Base-by-base conservation (phyloP, 1,139 yeast genomes). In the Yamadazyma songkhlaensis region DNA sequence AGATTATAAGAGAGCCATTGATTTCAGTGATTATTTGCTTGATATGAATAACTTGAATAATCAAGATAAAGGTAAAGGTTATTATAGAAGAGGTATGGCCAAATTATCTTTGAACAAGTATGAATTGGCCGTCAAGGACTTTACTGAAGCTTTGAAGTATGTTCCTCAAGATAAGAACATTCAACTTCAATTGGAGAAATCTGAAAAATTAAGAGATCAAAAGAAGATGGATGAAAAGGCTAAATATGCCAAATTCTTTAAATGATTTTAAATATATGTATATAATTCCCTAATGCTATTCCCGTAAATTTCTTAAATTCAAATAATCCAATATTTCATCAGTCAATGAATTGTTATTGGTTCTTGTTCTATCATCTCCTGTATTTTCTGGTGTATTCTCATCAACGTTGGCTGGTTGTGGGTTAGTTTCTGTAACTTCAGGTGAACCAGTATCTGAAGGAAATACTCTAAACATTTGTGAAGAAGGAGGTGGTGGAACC, bases 31-130 rank as follows among this genome's bases (percentile, higher is more conserved):
- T 0, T 83, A 64, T 49, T 53, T 83, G 20, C 51, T 84, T 17
- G 90, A 81, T 22, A 60, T 74, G 63, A 67, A 64, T 13, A 44
- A 15, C 36, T 63, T 35, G 45, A 60, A 35, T 34, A 48, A 12
- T 28, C 65, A 34, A 29, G 90, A 84, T 38, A 60, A 57, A 44
- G 83, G 87, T 1, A 84, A 84, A 55, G 81, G 81, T 0, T 64
- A 68, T 41, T 84, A 71, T 53, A 70, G 94, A 57, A 67, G 71
- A 42, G 90, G 86, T 0, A 61, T 67, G 35, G 73, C 84, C 1
- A 60, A 66, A 27, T 43, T 59, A 1, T 67, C 64, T 4, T 50
- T 70, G 42, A 74, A 66, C 21, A 72, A 75, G 46, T 67, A 62
- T 37, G 71, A 73, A n/a, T 66, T 62, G 13, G 84, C 89, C 0